A percentile compares a stretch with the other conserved stretches of the same genome.
Conservation (phyloP, 2,329 filamentous ascomycete genomes). For the Aspergillus proliferans region DNA sequence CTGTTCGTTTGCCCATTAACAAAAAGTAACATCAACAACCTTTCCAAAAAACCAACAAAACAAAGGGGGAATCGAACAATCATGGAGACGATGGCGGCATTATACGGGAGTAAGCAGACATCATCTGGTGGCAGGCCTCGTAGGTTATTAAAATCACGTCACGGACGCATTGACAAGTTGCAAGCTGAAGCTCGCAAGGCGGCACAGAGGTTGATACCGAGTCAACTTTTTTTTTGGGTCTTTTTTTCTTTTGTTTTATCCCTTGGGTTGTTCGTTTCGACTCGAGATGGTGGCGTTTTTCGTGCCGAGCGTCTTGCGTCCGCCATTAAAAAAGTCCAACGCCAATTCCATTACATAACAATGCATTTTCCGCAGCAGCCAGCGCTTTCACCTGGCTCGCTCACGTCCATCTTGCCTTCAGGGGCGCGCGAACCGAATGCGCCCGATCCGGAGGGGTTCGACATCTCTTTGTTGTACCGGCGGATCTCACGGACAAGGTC, state of each 20-base stretch:
- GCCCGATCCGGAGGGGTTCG: conserved; percentile 64
- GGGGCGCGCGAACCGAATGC: conserved; percentile 57
- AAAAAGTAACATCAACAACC: conserved; percentile 20
- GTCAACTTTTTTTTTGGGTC: conserved; percentile 2
- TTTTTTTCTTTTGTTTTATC: conserved; percentile 10
- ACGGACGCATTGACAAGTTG: conserved; percentile 16
- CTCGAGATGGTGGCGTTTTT: conserved; percentile 8
- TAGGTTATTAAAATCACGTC: conserved; percentile 19
- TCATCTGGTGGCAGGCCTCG: conserved; percentile 23
- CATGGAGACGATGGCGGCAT: conserved; percentile 34
- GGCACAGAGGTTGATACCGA: conserved; percentile 13
- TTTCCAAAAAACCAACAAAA: conserved; percentile 23
- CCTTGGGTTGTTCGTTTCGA: conserved; percentile 3
- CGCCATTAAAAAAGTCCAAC: conserved; percentile 12
- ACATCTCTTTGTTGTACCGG: conserved; percentile 98
- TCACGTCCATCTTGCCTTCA: conserved; percentile 68
- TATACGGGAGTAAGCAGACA: conserved; percentile 22
- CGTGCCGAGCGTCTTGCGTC: conserved; percentile 13
- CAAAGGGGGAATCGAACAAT: conserved; percentile 37
- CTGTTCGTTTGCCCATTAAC: conserved; percentile 15
- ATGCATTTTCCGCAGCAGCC: conserved; percentile 83
- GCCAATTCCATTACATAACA: conserved; percentile 56
- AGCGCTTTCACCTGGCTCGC: conserved; percentile 43
- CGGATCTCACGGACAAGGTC: conserved; percentile 97
- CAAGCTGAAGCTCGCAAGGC: conserved; percentile 13